Evolutionary conservation across 1,284 basidiomycete genomes (phyloP).

Genomic region (Microbotryomycetes sp.): DNA sequence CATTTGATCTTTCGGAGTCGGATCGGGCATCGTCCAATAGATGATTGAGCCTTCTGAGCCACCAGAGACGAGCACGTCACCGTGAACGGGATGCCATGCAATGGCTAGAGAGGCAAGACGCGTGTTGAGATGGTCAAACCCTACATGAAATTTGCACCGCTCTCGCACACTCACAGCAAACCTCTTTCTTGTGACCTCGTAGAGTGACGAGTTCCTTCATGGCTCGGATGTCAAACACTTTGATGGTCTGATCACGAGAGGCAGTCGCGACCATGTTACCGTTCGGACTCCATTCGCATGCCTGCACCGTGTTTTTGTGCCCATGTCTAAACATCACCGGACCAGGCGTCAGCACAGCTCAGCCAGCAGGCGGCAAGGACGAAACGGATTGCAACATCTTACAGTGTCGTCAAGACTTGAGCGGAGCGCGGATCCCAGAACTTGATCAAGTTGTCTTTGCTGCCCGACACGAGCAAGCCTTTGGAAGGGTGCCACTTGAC

Average conservation of each 20-base stretch:
- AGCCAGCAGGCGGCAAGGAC: neutral
- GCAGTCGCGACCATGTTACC: constrained; percentile 90
- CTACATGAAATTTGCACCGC: neutral
- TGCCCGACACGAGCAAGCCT: constrained; percentile 84
- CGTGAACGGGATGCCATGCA: constrained; percentile 92
- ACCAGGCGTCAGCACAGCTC: neutral
- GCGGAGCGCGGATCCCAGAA: constrained; percentile 96
- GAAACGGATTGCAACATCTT: constrained; percentile 36
- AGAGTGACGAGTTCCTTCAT: constrained; percentile 90
- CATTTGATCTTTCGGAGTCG: constrained; percentile 65
- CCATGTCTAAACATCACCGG: constrained; percentile 58
- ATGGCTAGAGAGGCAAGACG: constrained; percentile 52
- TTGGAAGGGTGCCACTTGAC: constrained; percentile 98
- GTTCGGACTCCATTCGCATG: constrained; percentile 83
- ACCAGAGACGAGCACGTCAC: constrained; percentile 76
- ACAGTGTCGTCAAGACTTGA: constrained; percentile 79
- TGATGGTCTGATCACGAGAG: constrained; percentile 84
- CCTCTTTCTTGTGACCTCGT: constrained; percentile 94
- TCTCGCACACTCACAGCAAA: constrained; percentile 66
- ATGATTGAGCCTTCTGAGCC: constrained; percentile 87
- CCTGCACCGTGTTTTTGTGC: constrained; percentile 95
- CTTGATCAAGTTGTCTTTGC: constrained; percentile 96
- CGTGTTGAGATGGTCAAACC: neutral
- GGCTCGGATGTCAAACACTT: constrained; percentile 95
- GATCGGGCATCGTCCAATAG: constrained; percentile 71